Percentiles rank a stretch among this genome's conserved stretches.
Evolutionary conservation across 129 eudicot genomes (phyloP).

Genomic region (Chrysanthemum lavandulifolium): DNA sequence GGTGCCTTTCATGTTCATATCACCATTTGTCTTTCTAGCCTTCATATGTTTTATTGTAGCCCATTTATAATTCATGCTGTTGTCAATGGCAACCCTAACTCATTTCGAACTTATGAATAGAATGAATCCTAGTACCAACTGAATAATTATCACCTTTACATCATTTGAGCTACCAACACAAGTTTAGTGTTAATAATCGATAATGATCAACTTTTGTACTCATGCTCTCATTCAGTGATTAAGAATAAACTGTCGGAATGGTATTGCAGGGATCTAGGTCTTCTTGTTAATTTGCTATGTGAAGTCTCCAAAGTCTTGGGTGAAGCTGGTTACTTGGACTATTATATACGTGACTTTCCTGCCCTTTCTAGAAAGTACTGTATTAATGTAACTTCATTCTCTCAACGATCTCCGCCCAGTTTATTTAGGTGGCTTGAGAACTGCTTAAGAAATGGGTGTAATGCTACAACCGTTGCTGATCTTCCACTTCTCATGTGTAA

Average conservation of each 20-base stretch:
- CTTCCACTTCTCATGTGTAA: conserved; percentile 68
- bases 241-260: background rate
- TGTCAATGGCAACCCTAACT: conserved; percentile 1
- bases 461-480: conserved; percentile 48
- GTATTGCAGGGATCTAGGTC: conserved; percentile 75
- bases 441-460: conserved; percentile 74
- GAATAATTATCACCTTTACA: conserved; percentile 1
- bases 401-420: conserved; percentile 68
- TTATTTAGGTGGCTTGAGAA: conserved; percentile 89
- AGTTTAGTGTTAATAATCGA: background rate
- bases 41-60: background rate
- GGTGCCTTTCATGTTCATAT: conserved; percentile 36
- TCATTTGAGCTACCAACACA: background rate
- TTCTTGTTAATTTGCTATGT: conserved; percentile 62
- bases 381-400: conserved; percentile 24
- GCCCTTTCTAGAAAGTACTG: conserved; percentile 41
- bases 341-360: conserved; percentile 94
- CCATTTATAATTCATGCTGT: background rate
- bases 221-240: background rate
- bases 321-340: conserved; percentile 73
- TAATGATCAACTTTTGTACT: conserved; percentile 1
- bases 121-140: conserved; percentile 10
- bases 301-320: conserved; percentile 62
- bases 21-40: background rate
- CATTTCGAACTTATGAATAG: background rate